These are phyloP conservation scores for Chaetomium cochliodes DNA, from an alignment of 495 filamentous ascomycete species.

Conservation along the genomic window DNA sequence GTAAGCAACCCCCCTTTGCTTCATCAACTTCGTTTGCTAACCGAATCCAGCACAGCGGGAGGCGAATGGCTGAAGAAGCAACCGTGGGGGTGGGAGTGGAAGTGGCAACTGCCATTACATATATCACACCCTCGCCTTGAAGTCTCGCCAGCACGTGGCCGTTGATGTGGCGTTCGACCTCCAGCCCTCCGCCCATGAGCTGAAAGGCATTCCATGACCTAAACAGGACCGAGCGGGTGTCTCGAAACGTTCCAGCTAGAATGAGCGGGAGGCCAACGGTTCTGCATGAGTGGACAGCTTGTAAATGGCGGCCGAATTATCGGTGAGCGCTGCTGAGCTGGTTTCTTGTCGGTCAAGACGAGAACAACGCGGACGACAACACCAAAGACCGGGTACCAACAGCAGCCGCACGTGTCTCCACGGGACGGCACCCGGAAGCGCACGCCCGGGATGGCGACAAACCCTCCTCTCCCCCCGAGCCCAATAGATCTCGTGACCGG, in stretches of 20 bases:
- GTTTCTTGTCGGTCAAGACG: not conserved
- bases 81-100: not conserved
- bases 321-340: not conserved
- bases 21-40: not conserved
- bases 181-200: not conserved
- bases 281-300: not conserved
- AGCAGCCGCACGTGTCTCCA: not conserved
- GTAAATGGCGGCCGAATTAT: not conserved
- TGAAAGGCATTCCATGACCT: not conserved
- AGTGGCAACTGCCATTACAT: not conserved
- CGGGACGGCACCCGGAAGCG: not conserved
- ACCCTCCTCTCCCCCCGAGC: constrained; percentile 11
- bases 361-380: not conserved
- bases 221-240: not conserved
- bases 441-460: constrained; percentile 1
- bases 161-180: not conserved
- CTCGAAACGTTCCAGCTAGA: not conserved
- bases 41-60: not conserved
- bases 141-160: not conserved
- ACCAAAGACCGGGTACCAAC: not conserved
- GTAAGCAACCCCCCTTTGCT: not conserved
- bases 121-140: not conserved
- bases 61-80: not conserved
- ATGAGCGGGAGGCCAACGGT: not conserved
- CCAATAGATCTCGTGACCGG: constrained; percentile 7